These are phyloP conservation scores for Sporothrix mexicana DNA, from an alignment of 2,329 filamentous ascomycete genomes.

Conservation along the genomic window DNA sequence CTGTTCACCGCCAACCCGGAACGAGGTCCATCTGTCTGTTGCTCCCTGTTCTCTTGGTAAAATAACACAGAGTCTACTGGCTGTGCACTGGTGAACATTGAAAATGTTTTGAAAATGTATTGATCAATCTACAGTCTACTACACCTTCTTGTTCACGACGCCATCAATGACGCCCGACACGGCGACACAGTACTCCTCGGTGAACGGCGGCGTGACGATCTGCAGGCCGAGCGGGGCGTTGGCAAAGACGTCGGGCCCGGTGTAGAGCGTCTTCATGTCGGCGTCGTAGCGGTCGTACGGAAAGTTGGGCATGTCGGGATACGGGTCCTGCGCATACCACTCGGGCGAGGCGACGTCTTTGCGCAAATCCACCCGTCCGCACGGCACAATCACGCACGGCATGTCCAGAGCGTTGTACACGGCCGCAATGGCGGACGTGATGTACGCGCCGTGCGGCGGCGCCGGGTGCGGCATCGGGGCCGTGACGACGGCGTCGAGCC, in stretches of 20 bases:
- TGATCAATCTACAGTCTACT: too few relatives aligned
- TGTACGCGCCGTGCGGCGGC: slow-evolving; percentile 25
- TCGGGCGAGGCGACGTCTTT: neutral
- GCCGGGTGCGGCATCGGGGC: slow-evolving; percentile 18
- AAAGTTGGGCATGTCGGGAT: slow-evolving; percentile 12
- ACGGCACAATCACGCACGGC: neutral
- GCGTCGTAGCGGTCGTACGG: slow-evolving; percentile 22
- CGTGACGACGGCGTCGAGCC: neutral
- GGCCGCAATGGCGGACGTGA: slow-evolving; percentile 1
- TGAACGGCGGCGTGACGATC: slow-evolving; percentile 25
- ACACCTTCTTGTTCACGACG: neutral
- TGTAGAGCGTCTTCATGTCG: slow-evolving; percentile 10
- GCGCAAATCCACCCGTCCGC: neutral
- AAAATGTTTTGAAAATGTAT: too few relatives aligned
- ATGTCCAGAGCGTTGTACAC: slow-evolving; percentile 20
- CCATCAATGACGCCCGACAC: neutral
- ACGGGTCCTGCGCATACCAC: neutral
- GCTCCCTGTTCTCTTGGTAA: too few relatives aligned
- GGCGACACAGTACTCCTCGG: slow-evolving; percentile 21
- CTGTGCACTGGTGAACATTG: too few relatives aligned
- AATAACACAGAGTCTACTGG: too few relatives aligned
- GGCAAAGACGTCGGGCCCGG: neutral
- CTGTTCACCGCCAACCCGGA: too few relatives aligned
- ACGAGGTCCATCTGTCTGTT: too few relatives aligned
- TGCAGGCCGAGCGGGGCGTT: slow-evolving; percentile 18